These are phyloP conservation scores for Mikania micrantha DNA, from an alignment of 129 eudicot genomes.

Conservation along the genomic window DNA sequence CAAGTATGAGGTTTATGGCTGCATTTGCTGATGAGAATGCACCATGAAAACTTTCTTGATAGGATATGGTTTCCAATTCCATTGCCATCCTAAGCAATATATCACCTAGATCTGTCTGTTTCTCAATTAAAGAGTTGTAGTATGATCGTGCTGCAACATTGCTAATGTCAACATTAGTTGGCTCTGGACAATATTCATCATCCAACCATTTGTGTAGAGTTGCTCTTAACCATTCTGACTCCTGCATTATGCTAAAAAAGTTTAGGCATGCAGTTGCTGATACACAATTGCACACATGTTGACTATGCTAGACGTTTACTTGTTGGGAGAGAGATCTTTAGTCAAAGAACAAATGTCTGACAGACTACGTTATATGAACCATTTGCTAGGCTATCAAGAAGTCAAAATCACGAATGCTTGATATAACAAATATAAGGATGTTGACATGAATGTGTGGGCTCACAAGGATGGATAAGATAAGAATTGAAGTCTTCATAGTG, in stretches of 20 bases:
- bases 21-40: slow-evolving; percentile 97
- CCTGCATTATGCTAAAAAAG: slow-evolving; percentile 42
- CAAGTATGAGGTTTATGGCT: slow-evolving; percentile 70
- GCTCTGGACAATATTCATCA: slow-evolving; percentile 87
- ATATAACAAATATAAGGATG: too few relatives aligned
- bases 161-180: slow-evolving; percentile 78
- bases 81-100: slow-evolving; percentile 71
- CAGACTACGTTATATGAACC: too few relatives aligned
- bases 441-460: too few relatives aligned
- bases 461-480: too few relatives aligned
- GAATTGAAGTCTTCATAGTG: too few relatives aligned
- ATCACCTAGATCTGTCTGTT: slow-evolving; percentile 70
- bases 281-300: not conserved
- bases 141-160: slow-evolving; percentile 72
- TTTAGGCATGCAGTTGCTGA: not conserved
- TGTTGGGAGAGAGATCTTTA: not conserved
- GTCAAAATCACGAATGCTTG: too few relatives aligned
- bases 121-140: slow-evolving; percentile 52
- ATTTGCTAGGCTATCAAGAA: too few relatives aligned
- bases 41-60: slow-evolving; percentile 92
- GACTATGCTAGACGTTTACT: not conserved
- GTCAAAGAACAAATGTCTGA: not conserved
- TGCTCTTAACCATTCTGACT: slow-evolving; percentile 83
- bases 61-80: slow-evolving; percentile 70
- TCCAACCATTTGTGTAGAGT: slow-evolving; percentile 88